Conservation (phyloP, 306 rosid genomes). For the Canavalia ensiformis region DNA sequence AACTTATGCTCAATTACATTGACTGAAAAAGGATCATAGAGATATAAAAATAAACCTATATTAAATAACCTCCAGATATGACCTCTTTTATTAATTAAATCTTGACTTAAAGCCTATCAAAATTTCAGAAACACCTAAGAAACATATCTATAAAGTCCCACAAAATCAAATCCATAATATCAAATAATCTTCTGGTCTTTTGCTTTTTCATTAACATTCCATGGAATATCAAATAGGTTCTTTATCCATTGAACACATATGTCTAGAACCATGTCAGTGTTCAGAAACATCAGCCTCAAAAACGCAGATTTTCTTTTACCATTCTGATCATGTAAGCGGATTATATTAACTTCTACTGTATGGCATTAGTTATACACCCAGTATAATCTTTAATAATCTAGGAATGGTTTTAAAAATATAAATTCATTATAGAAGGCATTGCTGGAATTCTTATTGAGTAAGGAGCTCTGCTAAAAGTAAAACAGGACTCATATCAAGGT, state of each 20-base stretch:
- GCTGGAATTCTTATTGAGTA: conserved; percentile 28
- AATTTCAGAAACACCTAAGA: not conserved
- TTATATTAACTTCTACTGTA: conserved; percentile 20
- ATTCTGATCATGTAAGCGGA: conserved; percentile 40
- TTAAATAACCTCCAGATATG: not conserved
- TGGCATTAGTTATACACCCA: conserved; percentile 1
- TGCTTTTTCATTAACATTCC: not conserved
- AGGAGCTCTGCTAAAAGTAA: conserved; percentile 29
- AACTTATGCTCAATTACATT: not conserved
- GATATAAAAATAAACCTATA: conserved; percentile 20
- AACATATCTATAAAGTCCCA: conserved; percentile 1
- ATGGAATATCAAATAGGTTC: not conserved
- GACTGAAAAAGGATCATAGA: conserved; percentile 1
- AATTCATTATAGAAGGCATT: conserved; percentile 1
- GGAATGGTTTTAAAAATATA: conserved; percentile 13
- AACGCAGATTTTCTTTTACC: conserved; percentile 24
- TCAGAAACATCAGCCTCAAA: conserved; percentile 3
- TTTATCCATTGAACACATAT: conserved; percentile 13
- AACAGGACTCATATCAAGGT: conserved; percentile 1
- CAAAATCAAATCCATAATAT: conserved; percentile 24
- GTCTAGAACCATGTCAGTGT: conserved; percentile 30
- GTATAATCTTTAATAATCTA: conserved; percentile 12
- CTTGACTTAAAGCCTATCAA: conserved; percentile 9
- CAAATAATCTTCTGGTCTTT: not conserved
- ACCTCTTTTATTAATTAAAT: not conserved